Evolutionary conservation across 2,329 filamentous ascomycete species (phyloP), one percentile per base, ranked within the genome.

Genomic region (Alternaria sp.): DNA sequence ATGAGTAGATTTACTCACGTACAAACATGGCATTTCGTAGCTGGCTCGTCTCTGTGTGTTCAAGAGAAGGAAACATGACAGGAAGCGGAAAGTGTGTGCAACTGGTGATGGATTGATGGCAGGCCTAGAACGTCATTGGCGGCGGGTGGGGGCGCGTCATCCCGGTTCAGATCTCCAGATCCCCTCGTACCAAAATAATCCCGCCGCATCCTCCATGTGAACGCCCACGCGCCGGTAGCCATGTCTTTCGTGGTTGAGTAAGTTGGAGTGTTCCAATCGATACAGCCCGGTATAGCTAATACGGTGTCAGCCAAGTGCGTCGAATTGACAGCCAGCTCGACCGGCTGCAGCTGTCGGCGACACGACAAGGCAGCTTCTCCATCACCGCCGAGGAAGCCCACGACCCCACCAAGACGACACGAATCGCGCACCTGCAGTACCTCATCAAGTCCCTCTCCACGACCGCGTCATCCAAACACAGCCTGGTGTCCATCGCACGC

Each of bases 401-500:
- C 60, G 72, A 78, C 56, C 69, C 72, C 54, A 74, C 68, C 80
- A 85, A 65, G 67, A 72, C 62, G 82, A 88, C 55, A 81, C 90
- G 69, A 81, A 87, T 77, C 56, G 66, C 74, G 4, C 84, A 89
- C 57, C 82, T 96, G 43, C 86, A 93, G 68, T 83, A 82, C 61
- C 87, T 93, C 58, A 87, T 92, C 72, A 90, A 90, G 78, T 84
- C 88, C 3, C 81, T 97, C 13, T 94, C 92, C 19, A 88, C 90
- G 5, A 88, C 88, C 3, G 88, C 90, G 1, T 87, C 88, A 3
- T 88, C 89, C 6, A 85, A 86, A 56, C 83, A 88, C 30, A 81
- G 92, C 7, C 81, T 93, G n/a, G 81, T 88, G 3, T 79, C 87
- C 21, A 81, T 83, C 57, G 86, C 64, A 23, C 69, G 86, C 23